phyloP scores from a whole-genome alignment of 495 filamentous ascomycete genomes.

The Letharia lupina region DNA sequence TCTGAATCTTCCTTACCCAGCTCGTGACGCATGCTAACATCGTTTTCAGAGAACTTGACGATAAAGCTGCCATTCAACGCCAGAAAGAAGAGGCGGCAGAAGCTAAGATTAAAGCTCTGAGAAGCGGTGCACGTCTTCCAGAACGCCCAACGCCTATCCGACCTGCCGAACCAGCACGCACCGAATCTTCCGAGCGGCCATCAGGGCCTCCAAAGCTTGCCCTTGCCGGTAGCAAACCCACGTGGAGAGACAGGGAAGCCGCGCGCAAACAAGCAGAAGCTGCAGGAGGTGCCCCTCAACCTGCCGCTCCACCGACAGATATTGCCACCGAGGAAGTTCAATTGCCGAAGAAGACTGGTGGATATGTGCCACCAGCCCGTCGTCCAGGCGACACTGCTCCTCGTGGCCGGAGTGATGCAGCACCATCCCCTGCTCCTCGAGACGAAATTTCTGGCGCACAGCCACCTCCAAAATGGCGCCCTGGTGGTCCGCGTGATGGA shows the following conservation, averaged over 20 bases:
- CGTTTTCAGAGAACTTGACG: conserved; percentile 52
- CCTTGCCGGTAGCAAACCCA: conserved; percentile 54
- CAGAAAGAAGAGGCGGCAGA: conserved; percentile 64
- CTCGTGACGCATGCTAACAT: neutral
- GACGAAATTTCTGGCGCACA: conserved; percentile 19
- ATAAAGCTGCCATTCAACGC: conserved; percentile 53
- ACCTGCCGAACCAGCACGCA: conserved; percentile 29
- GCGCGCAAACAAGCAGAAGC: conserved; percentile 44
- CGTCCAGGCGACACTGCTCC: conserved; percentile 28
- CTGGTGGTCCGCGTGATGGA: conserved; percentile 18
- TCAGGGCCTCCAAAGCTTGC: conserved; percentile 58
- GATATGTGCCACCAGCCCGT: conserved; percentile 45
- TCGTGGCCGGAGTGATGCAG: conserved; percentile 23
- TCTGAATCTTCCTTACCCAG: conserved; percentile 3
- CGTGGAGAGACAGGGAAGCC: conserved; percentile 81
- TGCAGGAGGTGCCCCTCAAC: conserved; percentile 22
- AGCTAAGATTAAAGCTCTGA: conserved; percentile 41
- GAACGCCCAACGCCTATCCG: conserved; percentile 28
- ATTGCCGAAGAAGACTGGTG: conserved; percentile 34
- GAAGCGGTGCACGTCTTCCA: conserved; percentile 22
- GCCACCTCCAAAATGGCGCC: conserved; percentile 23
- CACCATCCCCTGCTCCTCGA: conserved; percentile 18
- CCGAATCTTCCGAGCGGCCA: conserved; percentile 48
- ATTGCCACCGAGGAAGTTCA: conserved; percentile 29
- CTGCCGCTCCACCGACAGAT: conserved; percentile 32